phyloP scores from a whole-genome alignment of 306 rosid genomes.

The Vachellia collinsii region DNA sequence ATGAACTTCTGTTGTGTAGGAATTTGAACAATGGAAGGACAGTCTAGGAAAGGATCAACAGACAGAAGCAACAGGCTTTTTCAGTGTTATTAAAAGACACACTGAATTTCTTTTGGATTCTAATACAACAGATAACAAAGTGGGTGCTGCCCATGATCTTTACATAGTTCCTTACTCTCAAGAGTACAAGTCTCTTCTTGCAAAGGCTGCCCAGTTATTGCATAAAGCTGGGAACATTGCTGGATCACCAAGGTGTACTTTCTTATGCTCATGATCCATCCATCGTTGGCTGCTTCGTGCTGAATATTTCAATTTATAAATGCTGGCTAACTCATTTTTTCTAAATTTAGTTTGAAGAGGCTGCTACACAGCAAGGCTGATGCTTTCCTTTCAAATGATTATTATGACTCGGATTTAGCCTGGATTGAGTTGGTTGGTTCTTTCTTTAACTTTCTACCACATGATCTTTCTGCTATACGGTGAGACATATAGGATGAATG shows the following conservation, averaged over 20 bases:
- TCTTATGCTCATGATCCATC: conserved; percentile 21
- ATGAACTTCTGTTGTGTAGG: conserved; percentile 58
- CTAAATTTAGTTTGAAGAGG: conserved; percentile 74
- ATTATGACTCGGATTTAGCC: conserved; percentile 87
- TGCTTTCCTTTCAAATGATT: conserved; percentile 91
- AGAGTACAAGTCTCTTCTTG: conserved; percentile 73
- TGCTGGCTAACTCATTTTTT: conserved; percentile 36
- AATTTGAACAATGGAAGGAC: conserved; percentile 79
- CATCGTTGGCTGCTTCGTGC: conserved; percentile 23
- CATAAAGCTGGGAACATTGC: conserved; percentile 78
- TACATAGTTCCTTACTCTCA: conserved; percentile 70
- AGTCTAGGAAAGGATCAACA: conserved; percentile 67
- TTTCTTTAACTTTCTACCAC: conserved; percentile 26
- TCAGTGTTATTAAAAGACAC: conserved; percentile 75
- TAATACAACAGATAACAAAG: conserved; percentile 35
- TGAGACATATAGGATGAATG: conserved; percentile 4
- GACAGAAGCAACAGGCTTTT: conserved; percentile 71
- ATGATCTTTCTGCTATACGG: conserved; percentile 1
- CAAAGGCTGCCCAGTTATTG: conserved; percentile 76
- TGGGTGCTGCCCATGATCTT: conserved; percentile 53
- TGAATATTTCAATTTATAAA: conserved; percentile 19
- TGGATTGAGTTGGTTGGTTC: conserved; percentile 95
- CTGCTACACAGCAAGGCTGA: conserved; percentile 87
- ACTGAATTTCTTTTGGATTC: conserved; percentile 66
- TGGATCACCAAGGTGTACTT: conserved; percentile 65